Percentiles rank a stretch among this genome's conserved stretches.
Conservation (phyloP, 768 basidiomycete genomes). For the Neoboletus brunneissimus region DNA sequence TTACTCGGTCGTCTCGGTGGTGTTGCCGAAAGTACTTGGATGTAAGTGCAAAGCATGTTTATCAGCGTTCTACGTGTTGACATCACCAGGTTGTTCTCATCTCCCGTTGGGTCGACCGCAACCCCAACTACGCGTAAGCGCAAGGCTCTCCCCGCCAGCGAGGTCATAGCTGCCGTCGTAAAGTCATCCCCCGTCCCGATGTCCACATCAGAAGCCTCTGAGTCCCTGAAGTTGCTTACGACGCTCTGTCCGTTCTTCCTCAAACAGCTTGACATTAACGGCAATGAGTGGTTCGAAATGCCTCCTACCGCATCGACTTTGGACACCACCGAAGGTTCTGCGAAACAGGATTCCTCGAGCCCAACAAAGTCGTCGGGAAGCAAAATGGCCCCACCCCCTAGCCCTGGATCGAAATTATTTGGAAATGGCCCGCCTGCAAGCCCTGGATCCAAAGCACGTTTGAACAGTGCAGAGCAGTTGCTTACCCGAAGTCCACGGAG, state of each 20-base stretch:
- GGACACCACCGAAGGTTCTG: constrained; percentile 11
- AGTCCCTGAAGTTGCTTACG: constrained; percentile 65
- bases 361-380: constrained; percentile 37
- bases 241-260: constrained; percentile 81
- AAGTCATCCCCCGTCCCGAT: constrained; percentile 83
- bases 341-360: constrained; percentile 23
- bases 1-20: constrained; percentile 73
- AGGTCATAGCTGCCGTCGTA: constrained; percentile 65
- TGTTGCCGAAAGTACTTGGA: constrained; percentile 87
- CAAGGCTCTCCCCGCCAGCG: constrained; percentile 61
- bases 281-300: constrained; percentile 54
- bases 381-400: constrained; percentile 30
- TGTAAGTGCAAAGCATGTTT: constrained; percentile 43
- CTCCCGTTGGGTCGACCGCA: constrained; percentile 49
- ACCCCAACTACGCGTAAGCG: constrained; percentile 65
- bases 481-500: constrained; percentile 67
- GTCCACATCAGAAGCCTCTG: constrained; percentile 72
- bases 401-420: constrained; percentile 38
- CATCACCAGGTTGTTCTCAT: constrained; percentile 61
- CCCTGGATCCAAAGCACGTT: constrained; percentile 48
- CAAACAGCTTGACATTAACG: constrained; percentile 55
- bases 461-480: constrained; percentile 60
- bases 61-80: not conserved
- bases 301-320: constrained; percentile 28
- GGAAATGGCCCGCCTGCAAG: constrained; percentile 39